Percentiles rank a stretch among this genome's conserved stretches.
phyloP scores from a whole-genome alignment of 495 filamentous ascomycete genomes.

The Filosporella fistucella region DNA sequence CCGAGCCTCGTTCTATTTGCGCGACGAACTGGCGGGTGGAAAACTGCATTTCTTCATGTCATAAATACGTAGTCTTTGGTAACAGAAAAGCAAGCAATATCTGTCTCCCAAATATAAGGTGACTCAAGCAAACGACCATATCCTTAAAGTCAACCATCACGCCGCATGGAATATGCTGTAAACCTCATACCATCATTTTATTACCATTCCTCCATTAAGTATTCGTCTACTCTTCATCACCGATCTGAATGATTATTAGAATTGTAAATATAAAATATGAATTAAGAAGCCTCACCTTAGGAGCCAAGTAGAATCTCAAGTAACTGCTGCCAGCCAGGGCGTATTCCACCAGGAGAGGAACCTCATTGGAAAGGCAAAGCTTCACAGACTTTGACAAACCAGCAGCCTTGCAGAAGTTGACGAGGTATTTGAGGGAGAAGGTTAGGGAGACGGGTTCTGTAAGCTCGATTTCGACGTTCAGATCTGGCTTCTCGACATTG shows the following conservation, averaged over 20 bases:
- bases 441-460: slow-evolving; percentile 91
- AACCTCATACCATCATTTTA: slow-evolving; percentile 18
- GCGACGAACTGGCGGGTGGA: not conserved
- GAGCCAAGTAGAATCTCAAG: slow-evolving; percentile 94
- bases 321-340: slow-evolving; percentile 75
- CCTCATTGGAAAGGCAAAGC: slow-evolving; percentile 91
- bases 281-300: slow-evolving; percentile 56
- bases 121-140: slow-evolving; percentile 14
- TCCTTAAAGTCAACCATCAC: slow-evolving; percentile 24
- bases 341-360: slow-evolving; percentile 94
- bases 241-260: slow-evolving; percentile 45
- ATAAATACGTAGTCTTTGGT: slow-evolving; percentile 3
- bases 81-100: not conserved
- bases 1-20: not conserved
- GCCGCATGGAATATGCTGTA: slow-evolving; percentile 20
- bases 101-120: too few relatives aligned
- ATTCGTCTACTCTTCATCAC: slow-evolving; percentile 77
- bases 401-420: slow-evolving; percentile 99
- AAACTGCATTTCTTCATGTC: slow-evolving; percentile 12
- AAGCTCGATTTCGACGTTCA: slow-evolving; percentile 84
- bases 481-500: slow-evolving; percentile 85
- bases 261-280: slow-evolving; percentile 23
- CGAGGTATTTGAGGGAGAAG: slow-evolving; percentile 98
- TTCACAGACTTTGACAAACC: slow-evolving; percentile 77
- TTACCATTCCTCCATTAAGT: slow-evolving; percentile 10